Evolutionary conservation across 2,329 filamentous ascomycete genomes (phyloP), one percentile per base, ranked within the genome.

Genomic region (Aspergillus pseudonomiae): DNA sequence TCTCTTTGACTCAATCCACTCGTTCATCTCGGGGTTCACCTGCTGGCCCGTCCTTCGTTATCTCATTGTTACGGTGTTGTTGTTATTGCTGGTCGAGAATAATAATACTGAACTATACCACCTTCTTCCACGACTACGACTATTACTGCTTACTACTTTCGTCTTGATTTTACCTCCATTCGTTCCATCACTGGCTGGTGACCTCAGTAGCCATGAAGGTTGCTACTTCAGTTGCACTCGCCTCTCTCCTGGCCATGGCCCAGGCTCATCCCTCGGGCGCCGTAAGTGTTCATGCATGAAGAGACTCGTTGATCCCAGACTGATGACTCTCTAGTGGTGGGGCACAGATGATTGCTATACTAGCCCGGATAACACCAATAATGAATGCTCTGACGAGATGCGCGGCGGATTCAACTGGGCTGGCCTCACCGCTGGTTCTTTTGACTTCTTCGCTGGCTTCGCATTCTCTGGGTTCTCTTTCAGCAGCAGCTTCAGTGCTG

Each of bases 301-400:
- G 21, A 6, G n/a, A 39, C 21, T 24, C 56, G 21, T 19, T 36
- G 26, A 32, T 24, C 45, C 39, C 28, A 61, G 52, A 59, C 66
- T 61, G 41, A 59, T 30, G 7, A 26, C 16, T 62, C 32, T 57
- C 6, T 67, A 78, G 73, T 75, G 77, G 71, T 89, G 86, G 83
- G 78, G 80, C 63, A 78, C 82, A 67, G 81, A 83, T 61, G 72
- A 78, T 55, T 77, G 83, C 64, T 96, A 88, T 84, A 82, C 83
- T 56, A 90, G 84, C 77, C 92, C 93, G 14, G 80, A 81, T 63
- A 93, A 91, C 84, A 88, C 85, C 73, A 82, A 92, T 82, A 95
- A 95, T 82, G 80, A 89, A 72, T 97, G 94, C 80, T 88, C 85
- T 63, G 76, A 85, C n/a, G 78, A 88, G 68, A 91, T 96, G 81